Percentiles rank a stretch among this genome's conserved stretches.
Evolutionary conservation across 805 yeast species (phyloP).

Genomic region (Ogataea ganodermae): DNA sequence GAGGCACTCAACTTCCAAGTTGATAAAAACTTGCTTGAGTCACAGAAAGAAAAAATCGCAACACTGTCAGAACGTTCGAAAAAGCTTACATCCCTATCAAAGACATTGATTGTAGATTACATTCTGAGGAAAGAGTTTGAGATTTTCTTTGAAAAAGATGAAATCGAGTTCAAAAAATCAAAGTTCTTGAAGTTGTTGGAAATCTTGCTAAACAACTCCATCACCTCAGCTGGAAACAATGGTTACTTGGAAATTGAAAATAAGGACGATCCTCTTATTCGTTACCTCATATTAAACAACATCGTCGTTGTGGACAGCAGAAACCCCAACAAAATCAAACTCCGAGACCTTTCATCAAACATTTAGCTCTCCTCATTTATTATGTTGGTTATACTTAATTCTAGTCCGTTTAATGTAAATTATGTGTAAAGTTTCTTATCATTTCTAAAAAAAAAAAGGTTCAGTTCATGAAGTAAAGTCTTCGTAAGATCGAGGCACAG

Average conservation of each 20-base stretch:
- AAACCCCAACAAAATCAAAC: constrained; percentile 30
- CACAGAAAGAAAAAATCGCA: constrained; percentile 14
- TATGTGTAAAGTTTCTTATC: constrained; percentile 8
- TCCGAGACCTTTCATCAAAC: constrained; percentile 27
- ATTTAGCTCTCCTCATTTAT: constrained; percentile 5
- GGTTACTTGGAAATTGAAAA: constrained; percentile 29
- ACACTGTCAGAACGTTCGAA: constrained; percentile 23
- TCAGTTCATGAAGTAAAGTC: constrained; percentile 42
- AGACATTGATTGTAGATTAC: constrained; percentile 31
- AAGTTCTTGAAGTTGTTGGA: constrained; percentile 34
- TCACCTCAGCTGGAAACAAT: constrained; percentile 17
- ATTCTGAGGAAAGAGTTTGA: constrained; percentile 29
- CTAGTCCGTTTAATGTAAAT: not conserved
- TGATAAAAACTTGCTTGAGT: constrained; percentile 2
- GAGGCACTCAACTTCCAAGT: constrained; percentile 9
- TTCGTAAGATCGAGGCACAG: constrained; percentile 49
- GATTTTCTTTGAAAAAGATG: constrained; percentile 23
- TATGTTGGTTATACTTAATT: too few species aligned
- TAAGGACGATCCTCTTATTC: constrained; percentile 37
- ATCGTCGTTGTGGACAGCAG: constrained; percentile 30
- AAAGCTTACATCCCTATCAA: constrained; percentile 27
- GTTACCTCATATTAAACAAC: constrained; percentile 33
- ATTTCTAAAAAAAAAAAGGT: constrained; percentile 4
- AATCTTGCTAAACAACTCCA: constrained; percentile 33
- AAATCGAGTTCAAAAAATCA: constrained; percentile 23